Base-by-base conservation (phyloP, 495 filamentous ascomycete species). In the Letharia columbiana region DNA sequence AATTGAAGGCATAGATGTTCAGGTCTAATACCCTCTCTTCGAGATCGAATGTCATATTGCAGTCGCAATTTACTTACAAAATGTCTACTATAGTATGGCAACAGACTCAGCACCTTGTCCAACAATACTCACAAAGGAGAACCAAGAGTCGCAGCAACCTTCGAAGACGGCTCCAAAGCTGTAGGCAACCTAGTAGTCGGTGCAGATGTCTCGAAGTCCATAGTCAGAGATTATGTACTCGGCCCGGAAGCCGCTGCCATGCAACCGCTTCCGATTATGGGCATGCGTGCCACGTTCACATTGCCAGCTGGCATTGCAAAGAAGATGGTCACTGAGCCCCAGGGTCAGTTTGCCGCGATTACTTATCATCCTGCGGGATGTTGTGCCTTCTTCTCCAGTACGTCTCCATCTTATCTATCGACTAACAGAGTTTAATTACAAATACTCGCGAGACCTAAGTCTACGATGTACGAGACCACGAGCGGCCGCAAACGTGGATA, bases 141-240 rank as follows among this genome's bases (percentile, higher is more conserved):
- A 37, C 33, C 23, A 4, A 33, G 68, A 6, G 73, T 80, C 28
- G 77, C 73, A 12, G 74, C 72, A 1, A 67, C 67, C 31, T 81
- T 82, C 67, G 64, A 66, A 23, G 79, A 81, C 62, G 77, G 75
- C n/a, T 77, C 74, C 12, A 56, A 63, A 2, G 75, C 67, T 10
- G 72, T 39, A 2, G 80, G 76, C 1, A 72, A 67, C 12, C 52
- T 79, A 2, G 68, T 81, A 2, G 70, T 81, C 45, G 79, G 79
- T 4, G 75, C 76, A 10, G 79, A 81, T 39, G 78, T 79, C 6
- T 72, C 78, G 1, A 75, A 74, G 39, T 80, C 78, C n/a, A 61
- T 60, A 23, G 75, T 74, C 9, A 72, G 80, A n/a, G 35, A 71
- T 5, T 72, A 66, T 33, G 71, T 81, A 11, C 71, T 80, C n/a